phyloP scores from a whole-genome alignment of 805 yeast genomes.

The Saccharomycopsis microspora region DNA sequence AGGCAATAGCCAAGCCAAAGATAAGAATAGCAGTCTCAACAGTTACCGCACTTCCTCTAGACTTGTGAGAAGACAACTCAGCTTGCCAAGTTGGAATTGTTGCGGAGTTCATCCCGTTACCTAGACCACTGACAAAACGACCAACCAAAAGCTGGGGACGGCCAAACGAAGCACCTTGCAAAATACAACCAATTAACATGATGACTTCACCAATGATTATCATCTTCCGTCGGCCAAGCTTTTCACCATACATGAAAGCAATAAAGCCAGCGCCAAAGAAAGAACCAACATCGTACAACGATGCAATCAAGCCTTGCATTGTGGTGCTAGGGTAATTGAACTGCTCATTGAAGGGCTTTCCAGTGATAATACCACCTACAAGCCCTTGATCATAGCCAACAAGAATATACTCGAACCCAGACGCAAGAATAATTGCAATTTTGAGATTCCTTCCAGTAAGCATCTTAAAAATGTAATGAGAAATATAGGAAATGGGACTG shows the following conservation, averaged over 20 bases:
- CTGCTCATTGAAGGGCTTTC: constrained; percentile 50
- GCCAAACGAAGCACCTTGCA: constrained; percentile 35
- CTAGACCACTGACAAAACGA: constrained; percentile 59
- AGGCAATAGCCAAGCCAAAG: constrained; percentile 62
- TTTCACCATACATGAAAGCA: constrained; percentile 44
- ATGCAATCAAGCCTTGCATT: constrained; percentile 56
- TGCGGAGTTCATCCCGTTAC: constrained; percentile 65
- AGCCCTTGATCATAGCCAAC: constrained; percentile 73
- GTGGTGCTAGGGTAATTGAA: constrained; percentile 26
- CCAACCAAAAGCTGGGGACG: constrained; percentile 37
- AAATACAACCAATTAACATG: constrained; percentile 47
- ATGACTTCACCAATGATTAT: constrained; percentile 39
- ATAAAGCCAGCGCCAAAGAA: constrained; percentile 58
- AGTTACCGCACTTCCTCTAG: constrained; percentile 55
- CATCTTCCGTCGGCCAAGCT: constrained; percentile 49
- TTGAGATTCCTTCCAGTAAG: not conserved
- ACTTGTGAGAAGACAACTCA: constrained; percentile 53
- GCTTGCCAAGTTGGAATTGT: constrained; percentile 76
- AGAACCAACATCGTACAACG: constrained; percentile 63
- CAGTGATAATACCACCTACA: constrained; percentile 52
- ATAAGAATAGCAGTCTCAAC: constrained; percentile 61
- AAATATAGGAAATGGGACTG: too few relatives aligned
- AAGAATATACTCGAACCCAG: constrained; percentile 1
- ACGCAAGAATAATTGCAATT: constrained; percentile 1
- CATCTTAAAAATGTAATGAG: not conserved